Evolutionary conservation across 495 filamentous ascomycete genomes (phyloP), one percentile per base, ranked within the genome.

Genomic region (Astrocystis sublimbata): DNA sequence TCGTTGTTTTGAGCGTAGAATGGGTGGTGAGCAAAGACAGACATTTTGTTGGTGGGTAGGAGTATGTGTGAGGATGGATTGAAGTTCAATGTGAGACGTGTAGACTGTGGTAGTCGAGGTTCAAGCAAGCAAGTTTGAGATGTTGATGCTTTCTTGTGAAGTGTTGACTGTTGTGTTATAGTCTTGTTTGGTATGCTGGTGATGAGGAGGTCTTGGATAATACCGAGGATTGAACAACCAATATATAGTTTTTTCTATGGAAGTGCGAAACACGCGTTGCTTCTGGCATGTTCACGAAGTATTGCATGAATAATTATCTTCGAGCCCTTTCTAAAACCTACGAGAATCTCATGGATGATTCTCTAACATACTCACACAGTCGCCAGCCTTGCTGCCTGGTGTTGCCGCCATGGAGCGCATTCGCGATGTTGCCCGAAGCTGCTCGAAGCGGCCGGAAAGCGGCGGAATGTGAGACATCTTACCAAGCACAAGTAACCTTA

Each of bases 1-100:
- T 58, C 54, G 45, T 63, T 58, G 53, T 73, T 68, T 49, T 80
- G 72, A 43, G 75, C 68, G 73, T 76, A 76, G 71, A 82, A 78
- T 63, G 75, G 71, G 58, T 61, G 47, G 68, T 80, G 80, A 64
- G 86, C 77, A 73, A 88, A 85, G 77, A 90, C 79, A 67, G 88
- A 80, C 89, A 92, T 91, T 66, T 73, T 85, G 73, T 42, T 52
- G 46, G 7, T 52, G 21, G 46, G 28, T 52, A 13, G 21, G 8
- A 36, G 33, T 30, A 38, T 60, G 60, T 56, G 63, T 64, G 31
- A 57, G 51, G 52, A 30, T 50, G 42, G 60, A 57, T 63, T 31
- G 26, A n/a, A 26, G 13, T 13, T 17, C 45, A 40, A 33, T 60
- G 52, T 40, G 19, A 13, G 9, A 36, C 21, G 12, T 52, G 12